These are phyloP conservation scores for Erodium moschatum DNA, from an alignment of 441 rosid genomes.

Conservation along the genomic window DNA sequence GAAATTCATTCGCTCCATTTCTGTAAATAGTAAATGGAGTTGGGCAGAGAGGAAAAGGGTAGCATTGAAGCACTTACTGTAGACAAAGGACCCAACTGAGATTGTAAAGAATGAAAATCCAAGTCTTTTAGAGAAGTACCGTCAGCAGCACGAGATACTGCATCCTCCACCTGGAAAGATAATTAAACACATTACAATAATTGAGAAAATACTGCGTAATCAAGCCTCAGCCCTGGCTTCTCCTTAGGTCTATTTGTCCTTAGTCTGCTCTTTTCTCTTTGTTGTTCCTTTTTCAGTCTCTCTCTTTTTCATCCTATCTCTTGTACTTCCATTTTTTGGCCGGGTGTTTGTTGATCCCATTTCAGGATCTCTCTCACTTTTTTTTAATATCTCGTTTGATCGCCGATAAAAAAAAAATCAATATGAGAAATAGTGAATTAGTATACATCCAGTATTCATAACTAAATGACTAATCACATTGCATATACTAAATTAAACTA, in stretches of 20 bases:
- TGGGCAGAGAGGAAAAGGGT: constrained; percentile 2
- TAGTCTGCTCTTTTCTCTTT: no score
- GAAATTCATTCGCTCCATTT: neutral
- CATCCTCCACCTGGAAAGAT: constrained; percentile 67
- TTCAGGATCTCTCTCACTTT: no score
- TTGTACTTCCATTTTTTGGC: no score
- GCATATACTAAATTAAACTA: neutral
- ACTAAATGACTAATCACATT: neutral
- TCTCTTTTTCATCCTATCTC: no score
- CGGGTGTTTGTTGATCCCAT: no score
- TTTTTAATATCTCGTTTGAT: no score
- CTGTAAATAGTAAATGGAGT: neutral
- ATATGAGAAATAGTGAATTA: no score
- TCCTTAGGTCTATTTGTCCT: no score
- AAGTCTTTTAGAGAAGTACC: constrained; percentile 68
- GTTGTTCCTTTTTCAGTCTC: no score
- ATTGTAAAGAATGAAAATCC: constrained; percentile 62
- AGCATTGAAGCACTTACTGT: constrained; percentile 46
- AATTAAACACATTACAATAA: constrained; percentile 14
- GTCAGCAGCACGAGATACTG: constrained; percentile 75
- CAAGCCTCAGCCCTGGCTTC: no score
- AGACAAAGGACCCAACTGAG: constrained; percentile 83
- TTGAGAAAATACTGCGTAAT: neutral
- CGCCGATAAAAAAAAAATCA: no score
- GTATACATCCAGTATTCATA: neutral